A percentile compares a stretch with the other conserved stretches of the same genome.
These are phyloP conservation scores for Phytophthora meadii DNA, from an alignment of 352 stramenopile species.

Conservation along the genomic window DNA sequence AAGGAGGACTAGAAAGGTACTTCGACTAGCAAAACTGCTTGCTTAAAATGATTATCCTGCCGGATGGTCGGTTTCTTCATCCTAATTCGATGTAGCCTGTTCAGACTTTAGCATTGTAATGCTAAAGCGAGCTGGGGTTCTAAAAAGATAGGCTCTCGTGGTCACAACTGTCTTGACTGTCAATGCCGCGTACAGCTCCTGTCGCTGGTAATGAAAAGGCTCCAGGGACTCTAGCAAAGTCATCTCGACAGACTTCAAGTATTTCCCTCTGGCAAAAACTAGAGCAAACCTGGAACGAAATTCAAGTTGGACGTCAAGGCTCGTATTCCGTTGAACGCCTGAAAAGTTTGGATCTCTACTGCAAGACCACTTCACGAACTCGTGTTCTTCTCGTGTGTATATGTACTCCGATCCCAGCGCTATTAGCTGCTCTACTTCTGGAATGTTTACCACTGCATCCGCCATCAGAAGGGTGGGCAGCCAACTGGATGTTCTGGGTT, in stretches of 20 bases:
- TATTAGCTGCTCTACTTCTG: constrained; percentile 10
- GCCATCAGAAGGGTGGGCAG: constrained; percentile 21
- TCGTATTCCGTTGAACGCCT: constrained; percentile 26
- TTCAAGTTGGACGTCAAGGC: constrained; percentile 27
- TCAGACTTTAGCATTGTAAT: too few relatives aligned
- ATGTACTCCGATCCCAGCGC: constrained; percentile 12
- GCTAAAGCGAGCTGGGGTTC: too few relatives aligned
- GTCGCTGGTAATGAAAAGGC: too few relatives aligned
- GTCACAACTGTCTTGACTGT: too few relatives aligned
- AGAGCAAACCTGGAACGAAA: constrained; percentile 18
- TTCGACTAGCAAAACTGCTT: too few relatives aligned
- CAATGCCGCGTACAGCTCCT: too few relatives aligned
- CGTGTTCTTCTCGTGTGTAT: constrained; percentile 14
- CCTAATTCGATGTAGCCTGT: too few relatives aligned
- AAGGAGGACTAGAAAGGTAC: constrained; percentile 73
- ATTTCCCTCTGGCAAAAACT: constrained; percentile 1
- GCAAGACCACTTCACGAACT: constrained; percentile 11
- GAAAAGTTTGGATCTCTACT: constrained; percentile 22
- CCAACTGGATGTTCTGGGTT: constrained; percentile 31
- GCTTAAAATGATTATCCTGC: too few relatives aligned
- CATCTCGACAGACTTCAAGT: neutral
- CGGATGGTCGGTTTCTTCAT: too few relatives aligned
- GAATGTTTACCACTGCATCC: constrained; percentile 24
- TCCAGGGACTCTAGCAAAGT: too few relatives aligned
- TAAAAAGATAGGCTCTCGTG: too few relatives aligned